Conservation (phyloP, 2,329 filamentous ascomycete genomes). For the Lanzia echinophila region DNA sequence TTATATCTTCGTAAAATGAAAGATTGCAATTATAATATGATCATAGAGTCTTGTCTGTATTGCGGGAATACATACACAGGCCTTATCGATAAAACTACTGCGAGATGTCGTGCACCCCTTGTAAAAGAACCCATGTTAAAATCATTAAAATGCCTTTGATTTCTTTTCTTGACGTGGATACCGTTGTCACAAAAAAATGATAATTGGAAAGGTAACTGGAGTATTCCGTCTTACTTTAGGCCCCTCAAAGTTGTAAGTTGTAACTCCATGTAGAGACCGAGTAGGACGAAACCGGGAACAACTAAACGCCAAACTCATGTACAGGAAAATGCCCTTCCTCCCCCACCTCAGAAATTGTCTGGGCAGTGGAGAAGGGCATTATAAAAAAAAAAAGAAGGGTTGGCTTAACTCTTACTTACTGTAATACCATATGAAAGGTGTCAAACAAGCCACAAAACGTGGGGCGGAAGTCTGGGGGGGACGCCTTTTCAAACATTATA, state of each 20-base stretch:
- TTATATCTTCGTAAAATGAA: background rate
- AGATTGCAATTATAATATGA: background rate
- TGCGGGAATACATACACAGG: background rate
- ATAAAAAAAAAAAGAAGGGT: background rate
- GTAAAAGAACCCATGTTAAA: background rate
- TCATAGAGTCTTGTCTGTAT: background rate
- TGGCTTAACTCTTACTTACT: background rate
- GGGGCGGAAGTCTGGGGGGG: background rate
- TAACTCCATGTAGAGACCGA: background rate
- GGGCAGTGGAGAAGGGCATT: background rate
- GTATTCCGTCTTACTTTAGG: background rate
- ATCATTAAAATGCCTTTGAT: background rate
- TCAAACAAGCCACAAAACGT: background rate
- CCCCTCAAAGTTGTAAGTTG: background rate
- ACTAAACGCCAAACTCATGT: too few species aligned
- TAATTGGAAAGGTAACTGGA: background rate
- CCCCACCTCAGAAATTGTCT: background rate
- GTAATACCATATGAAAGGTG: background rate
- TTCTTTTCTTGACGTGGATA: slow-evolving; percentile 2
- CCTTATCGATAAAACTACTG: slow-evolving; percentile 10
- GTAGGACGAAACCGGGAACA: background rate
- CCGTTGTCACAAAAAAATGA: background rate
- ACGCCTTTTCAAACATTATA: too few species aligned
- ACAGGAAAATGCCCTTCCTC: too few species aligned
- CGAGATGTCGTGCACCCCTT: slow-evolving; percentile 1